Percentiles rank a stretch among this genome's conserved stretches.
phyloP scores from a whole-genome alignment of 2,329 filamentous ascomycete genomes.

The Corynespora cassiicola region DNA sequence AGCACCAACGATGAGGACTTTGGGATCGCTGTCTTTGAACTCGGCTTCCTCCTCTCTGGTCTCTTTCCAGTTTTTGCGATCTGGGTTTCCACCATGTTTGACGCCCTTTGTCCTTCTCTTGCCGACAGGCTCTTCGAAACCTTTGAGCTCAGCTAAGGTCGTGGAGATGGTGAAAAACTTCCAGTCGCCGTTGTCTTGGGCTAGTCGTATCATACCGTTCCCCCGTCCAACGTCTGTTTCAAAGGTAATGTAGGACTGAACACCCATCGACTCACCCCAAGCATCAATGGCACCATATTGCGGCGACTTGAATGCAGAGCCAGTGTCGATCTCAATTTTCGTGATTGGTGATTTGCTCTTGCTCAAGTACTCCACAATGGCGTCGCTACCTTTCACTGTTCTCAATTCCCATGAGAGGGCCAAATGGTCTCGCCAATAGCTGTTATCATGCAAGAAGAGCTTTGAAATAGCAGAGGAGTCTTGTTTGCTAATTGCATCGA shows the following conservation, averaged over 20 bases:
- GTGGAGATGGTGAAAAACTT: constrained; percentile 50
- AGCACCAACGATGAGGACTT: constrained; percentile 43
- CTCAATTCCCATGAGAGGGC: constrained; percentile 63
- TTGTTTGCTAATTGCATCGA: constrained; percentile 45
- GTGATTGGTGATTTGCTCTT: constrained; percentile 39
- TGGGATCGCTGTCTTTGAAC: constrained; percentile 29
- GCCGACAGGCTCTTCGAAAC: constrained; percentile 35
- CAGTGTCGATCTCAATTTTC: constrained; percentile 37
- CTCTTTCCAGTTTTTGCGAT: constrained; percentile 39
- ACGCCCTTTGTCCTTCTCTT: constrained; percentile 35
- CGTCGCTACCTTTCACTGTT: constrained; percentile 57
- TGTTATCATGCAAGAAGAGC: constrained; percentile 58
- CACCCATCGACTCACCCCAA: constrained; percentile 35
- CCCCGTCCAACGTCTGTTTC: constrained; percentile 36
- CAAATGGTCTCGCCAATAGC: constrained; percentile 67
- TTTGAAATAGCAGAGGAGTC: constrained; percentile 38
- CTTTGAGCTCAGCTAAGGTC: constrained; percentile 45
- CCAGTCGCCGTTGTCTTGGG: constrained; percentile 42
- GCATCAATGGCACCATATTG: constrained; percentile 36
- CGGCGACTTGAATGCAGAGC: constrained; percentile 20
- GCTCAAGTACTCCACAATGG: constrained; percentile 46
- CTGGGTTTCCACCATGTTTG: constrained; percentile 33
- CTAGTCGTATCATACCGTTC: constrained; percentile 42
- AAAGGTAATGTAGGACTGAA: constrained; percentile 37
- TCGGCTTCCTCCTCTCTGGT: constrained; percentile 33